phyloP scores from a whole-genome alignment of 148 eudicot species.

The Rheum nobile region DNA sequence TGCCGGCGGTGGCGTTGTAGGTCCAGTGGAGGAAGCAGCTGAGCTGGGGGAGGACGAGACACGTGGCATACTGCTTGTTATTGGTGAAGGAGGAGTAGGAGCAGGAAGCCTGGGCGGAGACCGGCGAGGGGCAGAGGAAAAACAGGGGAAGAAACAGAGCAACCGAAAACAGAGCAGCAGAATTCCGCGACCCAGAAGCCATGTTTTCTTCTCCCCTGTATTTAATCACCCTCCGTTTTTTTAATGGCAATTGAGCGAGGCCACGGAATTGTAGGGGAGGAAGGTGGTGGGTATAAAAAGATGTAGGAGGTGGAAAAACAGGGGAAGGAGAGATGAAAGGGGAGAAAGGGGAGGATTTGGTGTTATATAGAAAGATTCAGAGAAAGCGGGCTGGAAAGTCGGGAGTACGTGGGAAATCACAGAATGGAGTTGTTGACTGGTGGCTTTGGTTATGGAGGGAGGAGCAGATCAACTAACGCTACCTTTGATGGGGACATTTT shows the following conservation, averaged over 20 bases:
- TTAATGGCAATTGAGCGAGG: background rate
- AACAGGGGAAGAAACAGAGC: slow-evolving; percentile 10
- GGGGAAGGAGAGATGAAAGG: background rate
- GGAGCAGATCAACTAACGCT: background rate
- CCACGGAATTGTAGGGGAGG: background rate
- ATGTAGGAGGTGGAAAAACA: too few relatives aligned
- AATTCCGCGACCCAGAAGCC: background rate
- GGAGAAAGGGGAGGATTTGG: background rate
- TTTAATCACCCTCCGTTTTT: background rate
- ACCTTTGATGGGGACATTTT: background rate
- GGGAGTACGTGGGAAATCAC: background rate
- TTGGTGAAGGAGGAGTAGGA: slow-evolving; percentile 30
- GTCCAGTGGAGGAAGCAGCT: slow-evolving; percentile 53
- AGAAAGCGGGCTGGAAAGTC: background rate
- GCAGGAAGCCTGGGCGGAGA: slow-evolving; percentile 3
- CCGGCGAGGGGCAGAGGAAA: background rate
- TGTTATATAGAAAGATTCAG: slow-evolving; percentile 1
- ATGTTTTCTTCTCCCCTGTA: background rate
- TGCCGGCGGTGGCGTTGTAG: slow-evolving; percentile 29
- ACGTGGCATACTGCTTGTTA: slow-evolving; percentile 26
- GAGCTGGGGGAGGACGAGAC: slow-evolving; percentile 36
- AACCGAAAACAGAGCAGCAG: slow-evolving; percentile 10
- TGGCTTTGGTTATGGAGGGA: background rate
- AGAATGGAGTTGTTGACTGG: background rate
- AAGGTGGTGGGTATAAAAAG: background rate